Evolutionary conservation across 1,284 basidiomycete genomes (phyloP).

Genomic region (Lentinula novae-zelandiae): DNA sequence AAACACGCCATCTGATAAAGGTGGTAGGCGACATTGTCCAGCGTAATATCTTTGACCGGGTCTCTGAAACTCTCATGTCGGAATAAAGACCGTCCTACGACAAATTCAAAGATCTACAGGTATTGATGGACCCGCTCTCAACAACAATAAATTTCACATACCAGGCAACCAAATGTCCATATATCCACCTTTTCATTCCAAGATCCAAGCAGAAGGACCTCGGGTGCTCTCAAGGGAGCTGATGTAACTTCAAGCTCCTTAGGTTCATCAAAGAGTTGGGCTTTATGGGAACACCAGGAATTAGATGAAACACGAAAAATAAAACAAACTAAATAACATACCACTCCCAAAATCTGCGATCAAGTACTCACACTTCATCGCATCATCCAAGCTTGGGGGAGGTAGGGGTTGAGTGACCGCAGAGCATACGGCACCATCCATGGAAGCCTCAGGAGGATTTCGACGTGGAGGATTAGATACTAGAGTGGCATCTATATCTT

Average conservation of each 20-base stretch:
- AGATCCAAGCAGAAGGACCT: conserved; percentile 22
- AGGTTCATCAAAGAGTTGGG: conserved; percentile 17
- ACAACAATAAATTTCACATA: conserved; percentile 11
- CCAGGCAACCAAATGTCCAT: conserved; percentile 30
- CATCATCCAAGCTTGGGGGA: conserved; percentile 9
- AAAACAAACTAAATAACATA: conserved; percentile 11
- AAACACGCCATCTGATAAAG: conserved; percentile 23
- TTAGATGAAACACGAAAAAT: not conserved
- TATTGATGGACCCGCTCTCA: too few relatives aligned
- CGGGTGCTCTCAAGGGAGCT: conserved; percentile 24
- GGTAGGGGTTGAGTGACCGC: conserved; percentile 8
- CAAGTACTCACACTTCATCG: conserved; percentile 15
- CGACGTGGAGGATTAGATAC: conserved; percentile 18
- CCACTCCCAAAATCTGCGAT: conserved; percentile 16
- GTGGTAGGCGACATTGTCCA: conserved; percentile 14
- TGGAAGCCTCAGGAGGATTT: conserved; percentile 26
- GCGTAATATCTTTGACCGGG: conserved; percentile 10
- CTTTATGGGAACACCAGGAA: conserved; percentile 6
- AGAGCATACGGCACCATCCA: conserved; percentile 19
- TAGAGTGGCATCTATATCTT: conserved; percentile 9
- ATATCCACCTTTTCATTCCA: conserved; percentile 30
- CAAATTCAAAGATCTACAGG: conserved; percentile 22
- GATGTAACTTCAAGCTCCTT: conserved; percentile 19
- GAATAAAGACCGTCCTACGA: conserved; percentile 18
- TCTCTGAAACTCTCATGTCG: conserved; percentile 7